Percentiles rank a stretch among this genome's conserved stretches.
Evolutionary conservation across 495 filamentous ascomycete species (phyloP).

Genomic region (Friedmanniomyces simplex): DNA sequence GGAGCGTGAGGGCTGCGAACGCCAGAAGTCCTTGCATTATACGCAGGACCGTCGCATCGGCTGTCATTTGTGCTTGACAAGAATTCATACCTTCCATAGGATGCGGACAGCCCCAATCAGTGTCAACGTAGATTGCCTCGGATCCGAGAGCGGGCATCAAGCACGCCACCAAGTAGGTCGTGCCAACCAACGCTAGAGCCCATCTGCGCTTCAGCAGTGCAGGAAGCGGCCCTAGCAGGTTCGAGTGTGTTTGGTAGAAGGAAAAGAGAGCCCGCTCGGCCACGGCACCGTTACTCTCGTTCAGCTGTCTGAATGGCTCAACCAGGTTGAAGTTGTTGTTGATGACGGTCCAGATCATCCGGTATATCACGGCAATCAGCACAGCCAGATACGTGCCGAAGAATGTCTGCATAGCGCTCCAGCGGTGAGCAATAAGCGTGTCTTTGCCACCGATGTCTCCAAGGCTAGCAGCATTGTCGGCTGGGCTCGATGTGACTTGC

Average conservation of each 20-base stretch:
- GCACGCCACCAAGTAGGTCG: neutral
- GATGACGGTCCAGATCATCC: slow-evolving; percentile 7
- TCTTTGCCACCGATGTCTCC: neutral
- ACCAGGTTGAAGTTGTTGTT: slow-evolving; percentile 7
- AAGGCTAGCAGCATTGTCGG: neutral
- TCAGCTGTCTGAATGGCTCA: slow-evolving; percentile 12
- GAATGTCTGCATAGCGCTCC: neutral
- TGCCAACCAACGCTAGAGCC: neutral
- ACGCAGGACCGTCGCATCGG: neutral
- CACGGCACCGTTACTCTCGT: slow-evolving; percentile 2
- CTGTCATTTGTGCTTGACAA: slow-evolving; percentile 3
- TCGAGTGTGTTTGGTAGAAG: slow-evolving; percentile 16
- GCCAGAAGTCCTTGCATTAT: slow-evolving; percentile 3
- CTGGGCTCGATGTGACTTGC: neutral
- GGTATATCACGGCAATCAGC: slow-evolving; percentile 12
- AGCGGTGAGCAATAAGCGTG: neutral
- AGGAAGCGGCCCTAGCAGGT: neutral
- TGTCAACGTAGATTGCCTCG: slow-evolving; percentile 11
- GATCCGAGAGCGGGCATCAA: slow-evolving; percentile 13
- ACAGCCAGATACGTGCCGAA: slow-evolving; percentile 11
- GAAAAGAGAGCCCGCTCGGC: slow-evolving; percentile 10
- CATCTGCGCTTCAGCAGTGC: slow-evolving; percentile 3
- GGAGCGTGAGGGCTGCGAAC: slow-evolving; percentile 2
- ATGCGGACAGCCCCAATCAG: slow-evolving; percentile 2
- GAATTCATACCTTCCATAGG: slow-evolving; percentile 6